Evolutionary conservation across 805 yeast genomes (phyloP).

Genomic region (Yarrowia osloensis): DNA sequence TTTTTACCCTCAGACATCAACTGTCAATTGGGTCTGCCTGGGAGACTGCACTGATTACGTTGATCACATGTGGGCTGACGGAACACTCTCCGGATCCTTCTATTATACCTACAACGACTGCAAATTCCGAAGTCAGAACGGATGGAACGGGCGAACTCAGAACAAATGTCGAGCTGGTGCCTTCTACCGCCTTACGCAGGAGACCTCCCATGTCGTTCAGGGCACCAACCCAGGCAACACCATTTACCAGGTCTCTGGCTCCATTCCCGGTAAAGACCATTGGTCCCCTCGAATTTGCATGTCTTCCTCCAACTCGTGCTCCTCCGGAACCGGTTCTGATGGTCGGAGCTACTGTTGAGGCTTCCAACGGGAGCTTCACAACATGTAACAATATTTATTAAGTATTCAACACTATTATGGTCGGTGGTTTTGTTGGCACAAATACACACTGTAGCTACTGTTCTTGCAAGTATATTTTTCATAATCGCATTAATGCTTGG

Average conservation of each 20-base stretch:
- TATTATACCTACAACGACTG: constrained; percentile 46
- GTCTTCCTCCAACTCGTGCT: constrained; percentile 17
- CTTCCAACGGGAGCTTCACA: background rate
- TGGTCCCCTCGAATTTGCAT: constrained; percentile 23
- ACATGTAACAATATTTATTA: background rate
- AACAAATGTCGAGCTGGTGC: constrained; percentile 23
- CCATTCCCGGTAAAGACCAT: constrained; percentile 7
- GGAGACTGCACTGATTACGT: constrained; percentile 58
- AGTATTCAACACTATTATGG: no score
- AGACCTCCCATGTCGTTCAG: constrained; percentile 15
- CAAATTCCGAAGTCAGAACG: constrained; percentile 18
- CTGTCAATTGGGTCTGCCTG: constrained; percentile 66
- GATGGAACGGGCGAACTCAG: constrained; percentile 17
- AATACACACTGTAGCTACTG: no score
- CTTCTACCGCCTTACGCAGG: background rate
- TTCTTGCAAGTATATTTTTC: no score
- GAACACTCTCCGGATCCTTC: constrained; percentile 72
- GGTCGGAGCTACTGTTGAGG: constrained; percentile 7
- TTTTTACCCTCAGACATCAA: constrained; percentile 6
- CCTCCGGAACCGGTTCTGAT: background rate
- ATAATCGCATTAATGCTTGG: no score
- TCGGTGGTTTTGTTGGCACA: no score
- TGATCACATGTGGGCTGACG: constrained; percentile 49
- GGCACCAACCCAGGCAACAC: constrained; percentile 14
- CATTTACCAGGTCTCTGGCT: constrained; percentile 1